Base-by-base conservation (phyloP, 495 filamentous ascomycete genomes). In the Penicillium salamii region DNA sequence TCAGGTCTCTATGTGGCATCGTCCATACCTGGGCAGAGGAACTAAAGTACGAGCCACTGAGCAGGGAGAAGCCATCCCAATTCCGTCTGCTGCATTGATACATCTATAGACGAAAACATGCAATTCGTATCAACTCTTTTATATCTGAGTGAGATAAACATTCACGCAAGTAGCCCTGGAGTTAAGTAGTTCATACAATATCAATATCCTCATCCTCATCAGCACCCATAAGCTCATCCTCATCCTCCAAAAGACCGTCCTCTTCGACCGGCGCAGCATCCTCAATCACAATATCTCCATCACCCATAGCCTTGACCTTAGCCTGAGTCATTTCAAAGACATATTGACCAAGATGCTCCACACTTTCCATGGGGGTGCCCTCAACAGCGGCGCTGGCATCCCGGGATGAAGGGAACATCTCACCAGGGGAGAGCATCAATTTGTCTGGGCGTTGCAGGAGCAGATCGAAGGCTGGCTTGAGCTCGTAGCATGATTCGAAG, bases 271-370 rank as follows among this genome's bases (percentile, higher is more conserved):
- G 66, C 37, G 65, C 52, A 5, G 54, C 54, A 12, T 69, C 67
- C 19, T 71, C 64, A 24, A 68, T 49, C 23, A 63, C 53, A 38
- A 68, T 53, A 20, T 55, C 62, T 21, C 69, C 61, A 54, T 74
- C 67, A 43, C 71, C 78, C 65, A 88, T 66, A 35, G 77, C 78
- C 59, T 85, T 78, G 5, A 96, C 70, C 66, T 88, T 93, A 17
- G 91, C 88, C 57, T 85, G 77, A 11, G 91, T 92, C 90, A 98
- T 97, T 71, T 98, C 90, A 70, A 83, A 96, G 18, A 98, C 93
- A 70, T 96, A 97, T 70, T 96, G 88, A 5, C 93, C 95, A 29
- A 98, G 70, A 76, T 98, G 93, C 70, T 97, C 93, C 7, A 97
- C 83, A 24, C 88, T 82, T 58, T 89, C 88, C 89, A 98, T 97